Evolutionary conservation across 768 basidiomycete genomes (phyloP), one percentile per base, ranked within the genome.

Genomic region (Mycena haematopus): DNA sequence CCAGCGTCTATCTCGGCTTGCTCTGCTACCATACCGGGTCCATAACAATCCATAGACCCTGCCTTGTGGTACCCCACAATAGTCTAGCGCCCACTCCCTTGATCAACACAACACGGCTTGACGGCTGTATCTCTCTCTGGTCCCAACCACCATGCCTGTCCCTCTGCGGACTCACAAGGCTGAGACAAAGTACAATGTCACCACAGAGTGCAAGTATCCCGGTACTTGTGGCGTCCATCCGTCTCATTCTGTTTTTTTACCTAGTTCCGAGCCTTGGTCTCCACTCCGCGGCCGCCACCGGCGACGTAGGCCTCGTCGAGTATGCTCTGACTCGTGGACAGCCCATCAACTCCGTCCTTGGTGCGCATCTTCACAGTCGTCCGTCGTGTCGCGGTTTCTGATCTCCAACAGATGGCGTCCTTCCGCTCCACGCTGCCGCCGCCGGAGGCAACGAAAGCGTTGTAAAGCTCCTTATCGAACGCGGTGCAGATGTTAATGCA

Each of bases 401-500:
- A 66, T 56, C 7, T 58, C 42, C 13, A 33, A 6, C 44, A 66
- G 66, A 96, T 72, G 97, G 97, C 36, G 92, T 99, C 3, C 87
- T 97, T n/a, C 96, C 97, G 3, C 82, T 99, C 10, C 97, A 99
- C 72, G 96, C 95, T 4, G 97, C 96, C 2, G 92, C 88, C 68
- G 91, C 94, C 0, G 93, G 93, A 24, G 97, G 97, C 2, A 92
- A 87, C 71, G 92, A 91, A 58, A 84, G 88, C 60, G 92, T 98
- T 46, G 95, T 99, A 42, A 85, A 87, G 70, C 82, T 96, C 66
- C 79, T 99, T 49, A 91, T 99, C 70, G 93, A 97, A 64, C 80
- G 88, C 60, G 96, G 97, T 22, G 97, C 97, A n/a, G 97, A 99
- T 73, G 96, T 98, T 31, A 99, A 99, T 76, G 95, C 95, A 5